A percentile compares a stretch with the other conserved stretches of the same genome.
Conservation (phyloP, 75 land plant genomes). For the Cryptomeria japonica region DNA sequence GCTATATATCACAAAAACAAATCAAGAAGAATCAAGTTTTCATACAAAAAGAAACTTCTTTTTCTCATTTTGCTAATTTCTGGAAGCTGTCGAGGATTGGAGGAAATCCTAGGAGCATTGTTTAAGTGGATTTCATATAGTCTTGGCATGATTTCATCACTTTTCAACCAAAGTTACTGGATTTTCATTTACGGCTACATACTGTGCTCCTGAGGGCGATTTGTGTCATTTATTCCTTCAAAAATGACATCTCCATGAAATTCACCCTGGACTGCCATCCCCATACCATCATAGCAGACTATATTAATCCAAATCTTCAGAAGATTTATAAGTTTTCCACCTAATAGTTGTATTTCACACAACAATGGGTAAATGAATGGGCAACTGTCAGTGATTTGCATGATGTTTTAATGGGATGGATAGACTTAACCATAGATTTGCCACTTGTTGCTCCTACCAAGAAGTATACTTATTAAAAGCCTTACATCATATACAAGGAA, state of each 20-base stretch:
- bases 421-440: too few relatives aligned
- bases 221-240: background rate
- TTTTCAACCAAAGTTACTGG: background rate
- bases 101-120: background rate
- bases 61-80: background rate
- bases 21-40: background rate
- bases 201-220: too few relatives aligned
- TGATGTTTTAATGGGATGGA: too few relatives aligned
- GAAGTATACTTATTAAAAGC: too few relatives aligned
- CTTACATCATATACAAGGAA: too few relatives aligned
- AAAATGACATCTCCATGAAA: background rate
- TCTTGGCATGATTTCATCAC: background rate
- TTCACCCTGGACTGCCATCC: background rate
- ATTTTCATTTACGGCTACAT: background rate
- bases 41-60: background rate
- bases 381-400: too few relatives aligned
- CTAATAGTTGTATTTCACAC: too few relatives aligned
- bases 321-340: too few relatives aligned
- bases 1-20: background rate
- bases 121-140: background rate
- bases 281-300: too few relatives aligned
- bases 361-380: too few relatives aligned
- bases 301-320: too few relatives aligned
- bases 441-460: too few relatives aligned
- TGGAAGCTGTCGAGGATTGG: background rate